Percentiles rank a stretch among this genome's conserved stretches.
These are phyloP conservation scores for Dipodascus albidus DNA, from an alignment of 805 yeast species.

Conservation along the genomic window DNA sequence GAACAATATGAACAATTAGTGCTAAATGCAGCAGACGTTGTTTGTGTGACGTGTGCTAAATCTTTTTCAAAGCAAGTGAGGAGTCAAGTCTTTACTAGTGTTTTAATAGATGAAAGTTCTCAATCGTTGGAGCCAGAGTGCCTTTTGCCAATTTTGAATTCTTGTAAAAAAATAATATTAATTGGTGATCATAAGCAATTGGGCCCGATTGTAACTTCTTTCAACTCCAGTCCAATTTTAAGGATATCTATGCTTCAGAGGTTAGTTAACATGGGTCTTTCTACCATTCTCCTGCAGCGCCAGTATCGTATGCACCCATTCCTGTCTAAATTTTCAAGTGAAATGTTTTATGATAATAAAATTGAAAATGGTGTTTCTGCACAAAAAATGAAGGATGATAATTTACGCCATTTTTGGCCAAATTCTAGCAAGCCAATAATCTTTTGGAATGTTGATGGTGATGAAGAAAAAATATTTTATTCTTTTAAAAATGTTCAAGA, in stretches of 20 bases:
- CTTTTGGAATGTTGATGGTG: constrained; percentile 86
- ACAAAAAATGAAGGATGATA: constrained; percentile 47
- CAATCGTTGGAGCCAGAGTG: constrained; percentile 92
- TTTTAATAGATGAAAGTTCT: constrained; percentile 83
- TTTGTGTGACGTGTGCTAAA: constrained; percentile 87
- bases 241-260: constrained; percentile 72
- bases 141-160: constrained; percentile 77
- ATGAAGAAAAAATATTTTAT: constrained; percentile 72
- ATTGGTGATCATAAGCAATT: constrained; percentile 96
- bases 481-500: constrained; percentile 82
- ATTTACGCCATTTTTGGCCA: constrained; percentile 83
- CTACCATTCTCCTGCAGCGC: constrained; percentile 77
- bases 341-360: constrained; percentile 86
- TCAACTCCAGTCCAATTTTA: constrained; percentile 37
- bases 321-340: constrained; percentile 75
- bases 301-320: constrained; percentile 94
- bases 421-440: constrained; percentile 77
- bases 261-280: constrained; percentile 66
- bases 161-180: constrained; percentile 77
- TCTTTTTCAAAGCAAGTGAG: constrained; percentile 67
- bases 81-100: constrained; percentile 53
- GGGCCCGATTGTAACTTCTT: constrained; percentile 81
- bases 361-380: constrained; percentile 85
- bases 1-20: constrained; percentile 38
- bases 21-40: constrained; percentile 54